Base-by-base conservation (phyloP, 306 rosid genomes). In the Luffa acutangula region DNA sequence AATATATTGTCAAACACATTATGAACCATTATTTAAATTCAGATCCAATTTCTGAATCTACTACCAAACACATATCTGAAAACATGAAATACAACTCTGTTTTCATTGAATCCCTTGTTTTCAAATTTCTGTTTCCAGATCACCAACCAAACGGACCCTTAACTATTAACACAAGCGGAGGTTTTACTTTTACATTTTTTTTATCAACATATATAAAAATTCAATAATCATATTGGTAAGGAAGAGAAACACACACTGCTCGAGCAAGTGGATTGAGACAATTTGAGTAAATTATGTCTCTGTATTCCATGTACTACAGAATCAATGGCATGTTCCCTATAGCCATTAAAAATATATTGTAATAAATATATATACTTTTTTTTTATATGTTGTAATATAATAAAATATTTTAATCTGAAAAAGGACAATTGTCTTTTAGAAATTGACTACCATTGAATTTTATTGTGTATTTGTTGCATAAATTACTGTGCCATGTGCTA, bases 351-450 rank as follows among this genome's bases (percentile, higher is more conserved):
- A 25, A 25, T 0, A 25, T 0, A 0, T 25, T 25, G 31, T 25
- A 25, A 25, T 25, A 25, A 25, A 25, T 25, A 25, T 25, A 25
- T 25, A 25, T 25, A 25, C 0, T 25, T 25, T 25, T 0, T 25
- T 25, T 25, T 25, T 25, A 14, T 64, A 15, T 64, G 11, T 36
- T 15, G 0, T 34, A 34, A 65, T 39, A 70, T 10, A 71, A 71
- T 71, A 48, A 48, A 72, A 48, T 48, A 72, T 6, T 72, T 48
- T 20, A 12, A 46, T 72, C 7, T 21, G n/a, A 25, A 72, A 72
- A 72, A 72, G 77, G 43, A 72, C 77, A 72, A 48, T 72, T 41
- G 77, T 72, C 59, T 21, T 25, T 72, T 3, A 72, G 42, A 72
- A 72, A 31, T 72, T 72, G 59, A 72, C 59, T 72, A 9, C 25